Percentiles rank a stretch among this genome's conserved stretches.
These are phyloP conservation scores for Fusarium sp. DNA, from an alignment of 2,329 filamentous ascomycete genomes.

Conservation along the genomic window DNA sequence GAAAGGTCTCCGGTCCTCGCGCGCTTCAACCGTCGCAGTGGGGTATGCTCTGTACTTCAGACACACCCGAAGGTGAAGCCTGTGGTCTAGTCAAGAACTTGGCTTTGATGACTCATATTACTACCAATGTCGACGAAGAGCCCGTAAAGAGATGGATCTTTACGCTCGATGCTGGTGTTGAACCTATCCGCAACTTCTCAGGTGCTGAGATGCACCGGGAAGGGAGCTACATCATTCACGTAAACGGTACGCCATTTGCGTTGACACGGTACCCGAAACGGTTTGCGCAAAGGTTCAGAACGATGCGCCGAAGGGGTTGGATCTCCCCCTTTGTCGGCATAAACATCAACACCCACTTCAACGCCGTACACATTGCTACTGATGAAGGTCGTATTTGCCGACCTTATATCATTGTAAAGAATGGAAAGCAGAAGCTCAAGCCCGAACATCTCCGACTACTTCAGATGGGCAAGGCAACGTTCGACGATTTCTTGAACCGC, in stretches of 20 bases:
- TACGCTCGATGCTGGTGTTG: slow-evolving; percentile 86
- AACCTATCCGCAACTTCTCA: slow-evolving; percentile 77
- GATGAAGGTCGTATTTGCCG: slow-evolving; percentile 98
- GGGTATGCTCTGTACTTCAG: slow-evolving; percentile 96
- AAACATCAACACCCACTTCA: slow-evolving; percentile 93
- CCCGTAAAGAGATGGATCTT: slow-evolving; percentile 91
- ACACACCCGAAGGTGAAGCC: slow-evolving; percentile 98
- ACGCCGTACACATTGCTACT: slow-evolving; percentile 93
- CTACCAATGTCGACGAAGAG: slow-evolving; percentile 93
- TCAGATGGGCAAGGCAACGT: slow-evolving; percentile 86
- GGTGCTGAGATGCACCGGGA: slow-evolving; percentile 89
- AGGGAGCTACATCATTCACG: slow-evolving; percentile 90
- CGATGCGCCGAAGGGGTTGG: slow-evolving; percentile 88
- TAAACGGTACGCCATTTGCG: slow-evolving; percentile 95
- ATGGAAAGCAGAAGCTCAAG: slow-evolving; percentile 85
- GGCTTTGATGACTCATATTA: slow-evolving; percentile 99
- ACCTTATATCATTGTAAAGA: slow-evolving; percentile 95
- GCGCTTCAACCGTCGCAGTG: slow-evolving; percentile 97
- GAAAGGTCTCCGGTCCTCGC: slow-evolving; percentile 95
- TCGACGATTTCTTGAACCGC: slow-evolving; percentile 92
- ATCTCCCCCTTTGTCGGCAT: slow-evolving; percentile 98
- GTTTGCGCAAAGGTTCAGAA: slow-evolving; percentile 88
- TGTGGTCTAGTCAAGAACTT: slow-evolving; percentile 98
- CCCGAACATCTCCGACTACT: slow-evolving; percentile 84
- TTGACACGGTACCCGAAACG: slow-evolving; percentile 87